Conservation (phyloP, 148 eudicot genomes). For the Camellia sinensis region DNA sequence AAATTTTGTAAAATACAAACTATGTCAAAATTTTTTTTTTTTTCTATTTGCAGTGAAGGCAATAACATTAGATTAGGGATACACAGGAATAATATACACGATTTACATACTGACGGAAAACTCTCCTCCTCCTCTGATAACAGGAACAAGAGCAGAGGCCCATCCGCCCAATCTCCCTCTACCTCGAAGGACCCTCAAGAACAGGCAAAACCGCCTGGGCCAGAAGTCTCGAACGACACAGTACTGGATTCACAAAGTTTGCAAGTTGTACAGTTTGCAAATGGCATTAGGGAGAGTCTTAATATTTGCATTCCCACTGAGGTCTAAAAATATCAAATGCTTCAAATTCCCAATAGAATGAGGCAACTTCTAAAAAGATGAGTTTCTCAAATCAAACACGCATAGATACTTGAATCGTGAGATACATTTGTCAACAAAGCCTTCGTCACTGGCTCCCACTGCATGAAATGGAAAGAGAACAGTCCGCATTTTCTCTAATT, state of each 20-base stretch:
- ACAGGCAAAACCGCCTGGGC: no score
- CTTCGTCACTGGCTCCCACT: no score
- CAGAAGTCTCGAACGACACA: neutral
- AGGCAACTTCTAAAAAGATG: neutral
- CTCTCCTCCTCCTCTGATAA: no score
- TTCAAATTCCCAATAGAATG: slow-evolving; percentile 9
- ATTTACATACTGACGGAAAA: no score
- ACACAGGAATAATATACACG: no score
- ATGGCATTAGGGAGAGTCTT: slow-evolving; percentile 11
- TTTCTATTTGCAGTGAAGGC: no score
- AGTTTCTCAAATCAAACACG: neutral
- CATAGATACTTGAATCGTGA: slow-evolving; percentile 7
- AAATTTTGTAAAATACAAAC: no score
- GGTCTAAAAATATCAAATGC: slow-evolving; percentile 5
- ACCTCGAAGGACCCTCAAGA: no score
- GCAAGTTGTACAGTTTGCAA: neutral
- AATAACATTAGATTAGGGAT: no score
- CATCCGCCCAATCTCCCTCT: no score
- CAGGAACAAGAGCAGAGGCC: no score
- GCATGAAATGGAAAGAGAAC: neutral
- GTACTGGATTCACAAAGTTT: neutral
- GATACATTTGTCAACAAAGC: slow-evolving; percentile 3
- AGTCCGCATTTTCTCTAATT: slow-evolving; percentile 3
- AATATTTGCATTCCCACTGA: neutral
- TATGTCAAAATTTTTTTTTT: no score